Conservation (phyloP, 2,329 filamentous ascomycete species). For the Cryphonectria carpinicola region DNA sequence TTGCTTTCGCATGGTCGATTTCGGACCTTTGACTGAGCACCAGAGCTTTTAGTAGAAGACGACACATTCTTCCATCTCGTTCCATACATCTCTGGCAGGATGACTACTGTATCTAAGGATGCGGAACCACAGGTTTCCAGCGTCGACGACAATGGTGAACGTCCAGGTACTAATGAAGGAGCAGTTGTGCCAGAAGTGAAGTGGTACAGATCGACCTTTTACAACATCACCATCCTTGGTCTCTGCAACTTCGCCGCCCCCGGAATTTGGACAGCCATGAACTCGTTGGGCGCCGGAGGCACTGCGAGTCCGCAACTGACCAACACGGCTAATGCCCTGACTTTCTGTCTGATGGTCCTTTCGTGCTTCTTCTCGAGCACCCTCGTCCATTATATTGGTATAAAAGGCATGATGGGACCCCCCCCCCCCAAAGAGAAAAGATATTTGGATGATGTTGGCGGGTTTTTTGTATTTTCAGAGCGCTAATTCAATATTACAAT, state of each 20-base stretch:
- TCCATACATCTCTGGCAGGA: background rate
- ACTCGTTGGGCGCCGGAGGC: slow-evolving; percentile 47
- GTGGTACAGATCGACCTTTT: slow-evolving; percentile 75
- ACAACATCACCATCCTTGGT: slow-evolving; percentile 72
- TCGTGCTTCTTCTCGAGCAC: slow-evolving; percentile 61
- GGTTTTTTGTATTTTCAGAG: background rate
- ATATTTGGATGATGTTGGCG: background rate
- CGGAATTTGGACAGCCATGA: slow-evolving; percentile 59
- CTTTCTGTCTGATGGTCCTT: slow-evolving; percentile 50
- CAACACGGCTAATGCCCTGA: slow-evolving; percentile 50
- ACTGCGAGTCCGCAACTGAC: slow-evolving; percentile 46
- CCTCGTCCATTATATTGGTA: slow-evolving; percentile 69
- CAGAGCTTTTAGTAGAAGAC: background rate
- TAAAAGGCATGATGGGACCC: slow-evolving; percentile 52
- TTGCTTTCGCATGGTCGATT: background rate
- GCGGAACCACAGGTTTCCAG: slow-evolving; percentile 7
- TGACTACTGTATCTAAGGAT: background rate
- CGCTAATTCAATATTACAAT: background rate
- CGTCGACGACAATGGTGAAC: background rate
- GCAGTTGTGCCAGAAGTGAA: slow-evolving; percentile 44
- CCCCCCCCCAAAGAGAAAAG: too few species aligned
- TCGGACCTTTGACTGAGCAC: background rate
- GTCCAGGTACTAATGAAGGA: background rate
- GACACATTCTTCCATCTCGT: too few species aligned
- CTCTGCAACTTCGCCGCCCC: slow-evolving; percentile 72